Percentiles rank a stretch among this genome's conserved stretches.
Evolutionary conservation across 2,329 filamentous ascomycete species (phyloP).

Genomic region (Penicillium capsulatum): DNA sequence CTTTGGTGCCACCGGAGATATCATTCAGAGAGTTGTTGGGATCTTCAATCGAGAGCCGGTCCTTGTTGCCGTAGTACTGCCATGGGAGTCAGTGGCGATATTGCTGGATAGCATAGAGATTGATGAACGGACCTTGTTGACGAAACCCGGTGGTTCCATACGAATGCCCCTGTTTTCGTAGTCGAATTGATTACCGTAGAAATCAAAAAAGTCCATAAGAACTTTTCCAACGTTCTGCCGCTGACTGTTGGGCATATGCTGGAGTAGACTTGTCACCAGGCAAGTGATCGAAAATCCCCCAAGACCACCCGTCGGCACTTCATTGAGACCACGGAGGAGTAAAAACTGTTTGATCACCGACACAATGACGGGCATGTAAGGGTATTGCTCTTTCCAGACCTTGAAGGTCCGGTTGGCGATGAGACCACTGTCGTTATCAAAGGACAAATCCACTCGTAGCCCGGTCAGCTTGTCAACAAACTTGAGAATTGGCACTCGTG

Average conservation of each 20-base stretch:
- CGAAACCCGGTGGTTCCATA: conserved; percentile 68
- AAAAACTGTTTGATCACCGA: conserved; percentile 90
- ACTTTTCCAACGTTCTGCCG: conserved; percentile 72
- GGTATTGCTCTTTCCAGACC: conserved; percentile 72
- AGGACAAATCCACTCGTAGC: conserved; percentile 86
- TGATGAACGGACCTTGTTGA: conserved; percentile 61
- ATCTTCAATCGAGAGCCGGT: conserved; percentile 82
- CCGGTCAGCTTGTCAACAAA: conserved; percentile 74
- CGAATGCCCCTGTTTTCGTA: conserved; percentile 66
- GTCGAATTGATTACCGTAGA: conserved; percentile 82
- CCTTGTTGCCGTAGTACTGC: conserved; percentile 51
- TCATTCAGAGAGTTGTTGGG: conserved; percentile 83
- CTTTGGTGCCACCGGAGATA: conserved; percentile 78
- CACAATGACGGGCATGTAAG: conserved; percentile 80
- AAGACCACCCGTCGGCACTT: conserved; percentile 84
- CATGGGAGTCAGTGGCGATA: conserved; percentile 10
- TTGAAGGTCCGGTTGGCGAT: conserved; percentile 75
- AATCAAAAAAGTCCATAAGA: conserved; percentile 80
- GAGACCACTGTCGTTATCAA: conserved; percentile 84
- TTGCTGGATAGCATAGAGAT: background rate
- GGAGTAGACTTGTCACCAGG: conserved; percentile 82
- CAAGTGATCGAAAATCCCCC: conserved; percentile 94
- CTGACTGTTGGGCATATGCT: conserved; percentile 69
- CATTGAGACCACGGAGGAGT: conserved; percentile 82
- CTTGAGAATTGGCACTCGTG: conserved; percentile 89